These are phyloP conservation scores for Yamadazyma taylorii DNA, from an alignment of 1,139 yeast genomes.

Conservation along the genomic window DNA sequence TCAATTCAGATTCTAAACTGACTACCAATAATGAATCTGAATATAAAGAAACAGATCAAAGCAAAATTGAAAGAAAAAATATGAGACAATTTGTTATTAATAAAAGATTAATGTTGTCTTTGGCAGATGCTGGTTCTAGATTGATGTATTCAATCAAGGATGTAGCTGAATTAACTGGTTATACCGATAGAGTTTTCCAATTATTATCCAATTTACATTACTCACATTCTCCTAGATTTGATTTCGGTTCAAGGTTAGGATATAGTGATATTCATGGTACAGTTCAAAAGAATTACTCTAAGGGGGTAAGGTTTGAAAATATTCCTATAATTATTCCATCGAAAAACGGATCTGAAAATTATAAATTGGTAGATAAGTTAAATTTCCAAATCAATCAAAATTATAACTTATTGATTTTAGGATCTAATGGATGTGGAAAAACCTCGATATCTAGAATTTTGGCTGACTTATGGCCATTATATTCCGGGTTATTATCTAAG, in stretches of 20 bases:
- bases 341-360: slow-evolving; percentile 52
- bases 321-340: slow-evolving; percentile 83
- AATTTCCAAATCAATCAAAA: slow-evolving; percentile 59
- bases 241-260: slow-evolving; percentile 60
- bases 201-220: slow-evolving; percentile 75
- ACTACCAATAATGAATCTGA: not conserved
- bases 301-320: slow-evolving; percentile 79
- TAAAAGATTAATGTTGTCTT: slow-evolving; percentile 82
- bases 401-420: slow-evolving; percentile 75
- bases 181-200: slow-evolving; percentile 82
- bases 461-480: slow-evolving; percentile 92
- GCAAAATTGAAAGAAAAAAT: slow-evolving; percentile 43
- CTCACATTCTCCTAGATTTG: slow-evolving; percentile 71
- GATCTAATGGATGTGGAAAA: slow-evolving; percentile 89
- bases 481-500: slow-evolving; percentile 76
- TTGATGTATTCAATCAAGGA: slow-evolving; percentile 94
- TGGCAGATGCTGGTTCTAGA: slow-evolving; percentile 97
- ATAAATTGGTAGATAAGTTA: slow-evolving; percentile 55
- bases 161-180: slow-evolving; percentile 87
- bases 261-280: slow-evolving; percentile 70
- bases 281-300: slow-evolving; percentile 66
- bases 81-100: slow-evolving; percentile 91
- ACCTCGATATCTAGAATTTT: slow-evolving; percentile 81
- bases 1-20: not conserved
- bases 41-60: slow-evolving; percentile 6